phyloP scores from a whole-genome alignment of 306 rosid species.

The Erythrophleum fordii region DNA sequence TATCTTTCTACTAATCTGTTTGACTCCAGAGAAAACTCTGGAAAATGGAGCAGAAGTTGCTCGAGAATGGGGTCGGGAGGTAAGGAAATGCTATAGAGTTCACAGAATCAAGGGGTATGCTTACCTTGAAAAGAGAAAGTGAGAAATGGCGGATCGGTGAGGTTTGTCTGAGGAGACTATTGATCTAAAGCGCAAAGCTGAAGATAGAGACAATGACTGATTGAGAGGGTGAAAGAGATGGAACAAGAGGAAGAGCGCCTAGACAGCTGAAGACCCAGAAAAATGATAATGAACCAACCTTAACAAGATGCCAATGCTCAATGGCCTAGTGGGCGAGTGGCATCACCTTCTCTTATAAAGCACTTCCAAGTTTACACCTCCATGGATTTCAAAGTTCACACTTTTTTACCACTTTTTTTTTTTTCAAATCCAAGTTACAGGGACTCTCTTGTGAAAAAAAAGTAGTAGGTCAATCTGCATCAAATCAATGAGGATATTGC shows the following conservation, averaged over 20 bases:
- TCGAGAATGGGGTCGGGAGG: background rate
- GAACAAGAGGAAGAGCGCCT: background rate
- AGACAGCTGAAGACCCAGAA: constrained; percentile 4
- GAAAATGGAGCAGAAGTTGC: background rate
- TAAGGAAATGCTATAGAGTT: background rate
- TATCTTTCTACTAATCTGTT: constrained; percentile 15
- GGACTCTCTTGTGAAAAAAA: background rate
- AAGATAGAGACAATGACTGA: background rate
- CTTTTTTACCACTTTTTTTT: background rate
- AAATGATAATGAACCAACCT: constrained; percentile 7
- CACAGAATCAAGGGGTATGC: background rate
- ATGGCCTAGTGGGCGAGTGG: background rate
- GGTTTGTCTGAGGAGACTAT: background rate
- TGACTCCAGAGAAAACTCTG: background rate
- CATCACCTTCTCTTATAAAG: background rate
- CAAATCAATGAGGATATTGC: background rate
- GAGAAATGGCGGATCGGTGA: constrained; percentile 49
- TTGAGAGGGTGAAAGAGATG: background rate
- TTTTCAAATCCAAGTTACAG: background rate
- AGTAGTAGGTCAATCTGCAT: background rate
- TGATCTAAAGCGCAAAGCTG: constrained; percentile 14
- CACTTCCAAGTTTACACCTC: background rate
- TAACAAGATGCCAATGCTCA: background rate
- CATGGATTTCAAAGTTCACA: background rate
- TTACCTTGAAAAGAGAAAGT: constrained; percentile 43